Base-by-base conservation (phyloP, 306 rosid species). In the Trifolium fragiferum region DNA sequence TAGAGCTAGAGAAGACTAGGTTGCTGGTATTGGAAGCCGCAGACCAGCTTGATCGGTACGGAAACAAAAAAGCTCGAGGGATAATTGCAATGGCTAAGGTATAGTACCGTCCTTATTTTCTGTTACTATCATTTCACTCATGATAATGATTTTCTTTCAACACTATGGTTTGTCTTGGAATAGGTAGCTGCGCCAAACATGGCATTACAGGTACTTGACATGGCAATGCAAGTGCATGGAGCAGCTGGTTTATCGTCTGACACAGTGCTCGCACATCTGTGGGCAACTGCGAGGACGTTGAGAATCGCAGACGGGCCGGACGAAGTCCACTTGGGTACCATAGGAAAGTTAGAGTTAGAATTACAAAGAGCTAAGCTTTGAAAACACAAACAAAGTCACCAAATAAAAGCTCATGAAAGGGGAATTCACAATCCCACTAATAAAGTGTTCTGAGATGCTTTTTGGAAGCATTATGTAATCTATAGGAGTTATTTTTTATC, bases 281-380 rank as follows among this genome's bases (percentile, higher is more conserved):
- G 99, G 99, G 96, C 93, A 15, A 4, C 92, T 1, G 84, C 99
- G 25, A 86, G 99, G 79, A 95, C 99, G 2, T 66, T 95, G 74
- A 88, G 99, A 81, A 90, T 95, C 5, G 96, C 98, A 4, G 98
- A 92, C n/a, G 98, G 99, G 43, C 99, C 99, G 7, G 99, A 92
- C 80, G 98, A 94, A 85, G 99, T 95, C 60, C 99, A 95, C 79
- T 73, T 95, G 57, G 98, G 98, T 23, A 92, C 98, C 76, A 92
- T 95, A 66, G 99, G 96, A 78, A 95, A 84, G 98, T 73, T 95
- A 69, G 99, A 92, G 62, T 76, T 95, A 69, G 99, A 90, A 73
- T 76, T 92, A 13, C 88, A 47, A 72, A 85, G 81, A 80, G 93
- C 97, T 66, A 92, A 80, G 87, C 96, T 92, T 66, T 90, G 86